phyloP scores from a whole-genome alignment of 495 filamentous ascomycete species.

The Penicillium herquei region DNA sequence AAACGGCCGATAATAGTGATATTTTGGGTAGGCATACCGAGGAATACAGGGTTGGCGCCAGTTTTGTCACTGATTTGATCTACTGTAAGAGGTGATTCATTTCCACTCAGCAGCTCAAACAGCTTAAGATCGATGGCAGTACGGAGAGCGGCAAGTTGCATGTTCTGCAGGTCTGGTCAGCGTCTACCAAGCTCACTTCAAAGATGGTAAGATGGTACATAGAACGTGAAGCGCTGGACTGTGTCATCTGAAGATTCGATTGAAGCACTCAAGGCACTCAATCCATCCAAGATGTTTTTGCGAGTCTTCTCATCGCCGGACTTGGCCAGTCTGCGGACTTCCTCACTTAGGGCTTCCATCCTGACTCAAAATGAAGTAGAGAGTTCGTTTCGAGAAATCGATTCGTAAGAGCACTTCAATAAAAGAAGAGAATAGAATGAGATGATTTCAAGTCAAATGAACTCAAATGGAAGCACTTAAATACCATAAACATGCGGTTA shows the following conservation, averaged over 20 bases:
- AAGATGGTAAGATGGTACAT: neutral
- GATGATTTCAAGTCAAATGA: too few species aligned
- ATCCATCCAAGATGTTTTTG: neutral
- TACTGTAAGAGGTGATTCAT: slow-evolving; percentile 19
- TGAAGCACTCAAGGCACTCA: neutral
- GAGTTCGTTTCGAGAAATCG: too few species aligned
- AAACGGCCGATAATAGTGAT: neutral
- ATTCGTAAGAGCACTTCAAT: too few species aligned
- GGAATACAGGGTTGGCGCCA: slow-evolving; percentile 2
- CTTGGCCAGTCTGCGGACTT: neutral
- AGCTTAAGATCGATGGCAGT: slow-evolving; percentile 27
- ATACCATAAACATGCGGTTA: too few species aligned
- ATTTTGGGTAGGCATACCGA: neutral
- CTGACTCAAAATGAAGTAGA: too few species aligned
- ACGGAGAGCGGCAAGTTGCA: slow-evolving; percentile 12
- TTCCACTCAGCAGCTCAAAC: slow-evolving; percentile 28
- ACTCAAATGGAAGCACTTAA: too few species aligned
- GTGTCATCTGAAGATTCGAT: neutral
- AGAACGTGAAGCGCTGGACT: neutral
- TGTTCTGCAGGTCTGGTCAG: slow-evolving; percentile 8
- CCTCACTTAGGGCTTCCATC: neutral
- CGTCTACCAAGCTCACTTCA: too few species aligned
- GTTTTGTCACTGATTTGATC: slow-evolving; percentile 24
- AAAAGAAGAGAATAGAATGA: too few species aligned
- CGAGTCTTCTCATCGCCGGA: neutral